Evolutionary conservation across 352 stramenopile genomes (phyloP).

Genomic region (Phytophthora boehmeriae): DNA sequence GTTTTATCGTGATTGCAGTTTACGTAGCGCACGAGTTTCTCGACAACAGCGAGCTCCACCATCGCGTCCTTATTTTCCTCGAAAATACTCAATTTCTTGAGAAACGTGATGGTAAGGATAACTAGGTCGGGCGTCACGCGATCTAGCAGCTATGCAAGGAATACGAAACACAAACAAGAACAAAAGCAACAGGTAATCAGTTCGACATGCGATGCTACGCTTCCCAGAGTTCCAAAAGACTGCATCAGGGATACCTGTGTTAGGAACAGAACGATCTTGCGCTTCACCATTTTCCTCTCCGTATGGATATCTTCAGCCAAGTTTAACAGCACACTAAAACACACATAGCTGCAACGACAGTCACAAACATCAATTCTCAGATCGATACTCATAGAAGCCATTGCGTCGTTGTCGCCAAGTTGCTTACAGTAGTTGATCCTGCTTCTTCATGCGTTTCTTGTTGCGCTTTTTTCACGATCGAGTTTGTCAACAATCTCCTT

Average conservation of each 20-base stretch:
- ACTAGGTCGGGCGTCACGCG: constrained; percentile 88
- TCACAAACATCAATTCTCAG: constrained; percentile 11
- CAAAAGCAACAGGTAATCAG: too few species aligned
- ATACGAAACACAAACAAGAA: not conserved
- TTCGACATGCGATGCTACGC: too few species aligned
- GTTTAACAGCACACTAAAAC: constrained; percentile 94
- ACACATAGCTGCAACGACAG: constrained; percentile 64
- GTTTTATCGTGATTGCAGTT: constrained; percentile 88
- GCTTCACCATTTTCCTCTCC: constrained; percentile 96
- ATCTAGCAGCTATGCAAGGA: constrained; percentile 74
- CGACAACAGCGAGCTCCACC: constrained; percentile 78
- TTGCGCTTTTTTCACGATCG: constrained; percentile 86
- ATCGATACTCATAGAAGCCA: too few species aligned
- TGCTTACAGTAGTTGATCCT: constrained; percentile 92
- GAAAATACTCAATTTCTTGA: constrained; percentile 95
- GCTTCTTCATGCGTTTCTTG: constrained; percentile 90
- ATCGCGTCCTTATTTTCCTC: constrained; percentile 95
- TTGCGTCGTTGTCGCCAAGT: too few species aligned
- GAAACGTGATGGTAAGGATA: constrained; percentile 90
- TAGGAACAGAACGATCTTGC: constrained; percentile 85
- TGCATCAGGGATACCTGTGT: constrained; percentile 51
- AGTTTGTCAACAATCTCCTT: constrained; percentile 60
- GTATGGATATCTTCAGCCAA: constrained; percentile 94
- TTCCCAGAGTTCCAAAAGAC: not conserved
- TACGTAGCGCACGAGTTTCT: constrained; percentile 82